Evolutionary conservation across 768 basidiomycete genomes (phyloP).

Genomic region (Rhizopogon salebrosus): DNA sequence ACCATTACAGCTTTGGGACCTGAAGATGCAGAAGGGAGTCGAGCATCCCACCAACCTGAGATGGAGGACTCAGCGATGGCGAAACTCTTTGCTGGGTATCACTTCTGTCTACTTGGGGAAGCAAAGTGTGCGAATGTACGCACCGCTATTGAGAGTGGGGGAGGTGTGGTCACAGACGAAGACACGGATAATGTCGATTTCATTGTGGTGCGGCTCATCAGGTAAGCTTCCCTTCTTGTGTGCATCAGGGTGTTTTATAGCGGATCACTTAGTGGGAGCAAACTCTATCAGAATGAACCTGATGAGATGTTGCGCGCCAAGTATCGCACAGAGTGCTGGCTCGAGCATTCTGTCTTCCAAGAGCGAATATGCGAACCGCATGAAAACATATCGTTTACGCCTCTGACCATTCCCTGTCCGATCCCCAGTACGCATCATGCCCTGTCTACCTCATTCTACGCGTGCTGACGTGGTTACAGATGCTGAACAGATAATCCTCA

Average conservation of each 20-base stretch:
- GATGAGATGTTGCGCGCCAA: constrained; percentile 42
- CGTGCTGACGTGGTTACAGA: constrained; percentile 30
- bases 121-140: constrained; percentile 54
- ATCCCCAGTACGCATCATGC: constrained; percentile 42
- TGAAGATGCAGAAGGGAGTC: constrained; percentile 15
- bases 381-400: constrained; percentile 67
- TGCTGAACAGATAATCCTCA: constrained; percentile 52
- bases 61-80: constrained; percentile 1
- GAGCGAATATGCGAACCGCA: constrained; percentile 64
- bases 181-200: constrained; percentile 55
- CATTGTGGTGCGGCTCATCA: constrained; percentile 68
- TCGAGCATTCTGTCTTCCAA: constrained; percentile 79
- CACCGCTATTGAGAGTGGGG: constrained; percentile 58
- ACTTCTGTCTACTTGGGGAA: constrained; percentile 62
- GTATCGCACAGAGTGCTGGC: constrained; percentile 91
- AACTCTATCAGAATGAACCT: constrained; percentile 53
- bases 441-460: neutral
- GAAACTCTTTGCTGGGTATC: constrained; percentile 49
- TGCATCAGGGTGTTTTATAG: neutral
- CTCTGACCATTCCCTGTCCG: constrained; percentile 55
- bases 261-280: constrained; percentile 53
- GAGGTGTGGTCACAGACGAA: constrained; percentile 36
- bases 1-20: constrained; percentile 17
- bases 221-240: constrained; percentile 36
- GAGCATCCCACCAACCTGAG: neutral